Percentiles rank a stretch among this genome's conserved stretches.
phyloP scores from a whole-genome alignment of 139 green algal species.

The Chlamydomonas applanata region DNA sequence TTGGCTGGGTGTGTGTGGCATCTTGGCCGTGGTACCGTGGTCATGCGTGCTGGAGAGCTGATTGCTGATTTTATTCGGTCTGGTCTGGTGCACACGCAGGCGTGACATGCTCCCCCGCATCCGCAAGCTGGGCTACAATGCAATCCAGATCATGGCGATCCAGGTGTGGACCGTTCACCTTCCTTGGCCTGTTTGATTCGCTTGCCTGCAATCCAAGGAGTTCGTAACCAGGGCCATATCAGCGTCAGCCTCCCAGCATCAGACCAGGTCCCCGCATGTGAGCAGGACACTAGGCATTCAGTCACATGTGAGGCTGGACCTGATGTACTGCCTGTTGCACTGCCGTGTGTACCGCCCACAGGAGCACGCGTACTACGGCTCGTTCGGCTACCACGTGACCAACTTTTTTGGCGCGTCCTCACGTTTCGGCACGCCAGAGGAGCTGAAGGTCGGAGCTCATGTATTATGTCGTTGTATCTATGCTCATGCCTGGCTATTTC shows the following conservation, averaged over 20 bases:
- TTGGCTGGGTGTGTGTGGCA: not conserved
- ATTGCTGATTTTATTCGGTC: slow-evolving; percentile 1
- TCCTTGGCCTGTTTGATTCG: no score
- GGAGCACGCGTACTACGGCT: slow-evolving; percentile 72
- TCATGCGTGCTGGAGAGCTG: no score
- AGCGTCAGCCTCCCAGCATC: no score
- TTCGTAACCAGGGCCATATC: no score
- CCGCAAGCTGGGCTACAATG: slow-evolving; percentile 93
- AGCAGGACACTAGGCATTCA: not conserved
- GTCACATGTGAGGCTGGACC: not conserved
- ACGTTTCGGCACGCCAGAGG: slow-evolving; percentile 93
- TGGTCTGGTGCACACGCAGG: no score
- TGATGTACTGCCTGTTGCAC: not conserved
- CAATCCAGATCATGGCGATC: slow-evolving; percentile 99
- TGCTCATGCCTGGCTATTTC: no score
- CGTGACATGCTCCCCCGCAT: slow-evolving; percentile 94
- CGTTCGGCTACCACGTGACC: slow-evolving; percentile 97
- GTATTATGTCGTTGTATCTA: no score
- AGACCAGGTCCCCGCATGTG: no score
- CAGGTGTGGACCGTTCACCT: slow-evolving; percentile 61
- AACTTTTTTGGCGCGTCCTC: slow-evolving; percentile 90
- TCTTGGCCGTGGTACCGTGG: not conserved
- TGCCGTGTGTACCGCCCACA: no score
- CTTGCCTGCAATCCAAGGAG: no score
- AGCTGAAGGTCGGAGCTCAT: slow-evolving; percentile 97